Evolutionary conservation across 768 basidiomycete genomes (phyloP).

Genomic region (Kwoniella mangroviensis): DNA sequence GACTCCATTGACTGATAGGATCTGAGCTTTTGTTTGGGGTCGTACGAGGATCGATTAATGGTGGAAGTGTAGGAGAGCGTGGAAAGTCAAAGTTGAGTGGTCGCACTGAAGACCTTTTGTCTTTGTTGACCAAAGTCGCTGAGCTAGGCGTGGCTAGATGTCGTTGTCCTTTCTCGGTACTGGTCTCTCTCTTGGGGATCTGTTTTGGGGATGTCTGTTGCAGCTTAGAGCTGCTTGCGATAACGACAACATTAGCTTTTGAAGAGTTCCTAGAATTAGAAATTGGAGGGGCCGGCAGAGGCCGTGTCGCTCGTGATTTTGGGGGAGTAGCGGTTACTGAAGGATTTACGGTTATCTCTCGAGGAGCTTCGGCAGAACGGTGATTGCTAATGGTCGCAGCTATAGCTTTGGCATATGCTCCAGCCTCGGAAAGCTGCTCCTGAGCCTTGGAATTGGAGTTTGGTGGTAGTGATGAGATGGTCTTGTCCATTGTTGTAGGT

Average conservation of each 20-base stretch:
- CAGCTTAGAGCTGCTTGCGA: slow-evolving; percentile 18
- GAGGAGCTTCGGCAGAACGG: background rate
- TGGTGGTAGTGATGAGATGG: background rate
- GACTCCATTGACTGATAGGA: slow-evolving; percentile 23
- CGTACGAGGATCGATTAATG: slow-evolving; percentile 25
- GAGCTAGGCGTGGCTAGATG: too few species aligned
- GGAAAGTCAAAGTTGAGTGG: slow-evolving; percentile 32
- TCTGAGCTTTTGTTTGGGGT: background rate
- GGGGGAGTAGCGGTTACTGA: slow-evolving; percentile 4
- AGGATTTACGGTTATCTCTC: background rate
- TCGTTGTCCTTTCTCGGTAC: background rate
- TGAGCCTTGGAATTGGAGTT: background rate
- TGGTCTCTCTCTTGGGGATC: background rate
- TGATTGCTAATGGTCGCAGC: slow-evolving; percentile 8
- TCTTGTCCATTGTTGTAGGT: background rate
- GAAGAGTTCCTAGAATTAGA: slow-evolving; percentile 6
- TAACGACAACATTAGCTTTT: slow-evolving; percentile 19
- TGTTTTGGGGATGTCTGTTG: background rate
- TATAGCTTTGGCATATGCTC: slow-evolving; percentile 42
- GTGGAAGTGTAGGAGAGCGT: slow-evolving; percentile 33
- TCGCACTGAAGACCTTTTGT: slow-evolving; percentile 14
- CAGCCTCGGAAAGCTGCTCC: slow-evolving; percentile 32
- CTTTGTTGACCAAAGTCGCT: background rate
- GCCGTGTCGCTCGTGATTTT: slow-evolving; percentile 25
- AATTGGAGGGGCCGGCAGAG: slow-evolving; percentile 32